Conservation (phyloP, 2,329 filamentous ascomycete genomes). For the Aspergillus terreus region DNA sequence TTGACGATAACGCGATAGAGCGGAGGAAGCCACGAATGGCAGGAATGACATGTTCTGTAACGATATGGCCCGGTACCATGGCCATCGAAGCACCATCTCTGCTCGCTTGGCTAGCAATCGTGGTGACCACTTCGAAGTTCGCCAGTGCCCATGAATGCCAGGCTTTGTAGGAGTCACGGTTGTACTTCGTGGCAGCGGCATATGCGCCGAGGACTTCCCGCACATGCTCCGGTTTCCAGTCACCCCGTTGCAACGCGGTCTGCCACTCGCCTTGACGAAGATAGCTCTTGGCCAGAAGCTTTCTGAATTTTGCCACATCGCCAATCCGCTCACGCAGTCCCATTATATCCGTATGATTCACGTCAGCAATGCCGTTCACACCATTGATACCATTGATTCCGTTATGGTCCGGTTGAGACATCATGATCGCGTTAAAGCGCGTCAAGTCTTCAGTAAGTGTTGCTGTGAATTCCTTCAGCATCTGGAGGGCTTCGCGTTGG, state of each 20-base stretch:
- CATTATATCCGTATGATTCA: conserved; percentile 37
- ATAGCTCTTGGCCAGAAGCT: conserved; percentile 89
- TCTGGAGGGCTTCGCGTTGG: conserved; percentile 59
- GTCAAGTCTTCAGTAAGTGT: conserved; percentile 58
- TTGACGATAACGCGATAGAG: conserved; percentile 86
- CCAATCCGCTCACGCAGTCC: conserved; percentile 39
- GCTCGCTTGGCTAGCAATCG: conserved; percentile 65
- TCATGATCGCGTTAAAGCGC: conserved; percentile 40
- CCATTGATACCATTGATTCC: conserved; percentile 47
- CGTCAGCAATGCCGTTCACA: conserved; percentile 41
- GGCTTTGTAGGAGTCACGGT: conserved; percentile 95
- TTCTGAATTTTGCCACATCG: conserved; percentile 56
- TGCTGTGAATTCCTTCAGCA: conserved; percentile 60
- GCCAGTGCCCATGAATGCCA: conserved; percentile 99
- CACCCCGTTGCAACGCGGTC: conserved; percentile 75
- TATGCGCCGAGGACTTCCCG: conserved; percentile 90
- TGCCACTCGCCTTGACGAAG: conserved; percentile 97
- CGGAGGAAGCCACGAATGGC: conserved; percentile 96
- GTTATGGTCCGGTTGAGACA: conserved; percentile 35
- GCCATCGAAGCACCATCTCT: conserved; percentile 47
- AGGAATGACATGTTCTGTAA: conserved; percentile 87
- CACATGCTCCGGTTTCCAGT: conserved; percentile 84
- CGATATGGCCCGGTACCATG: conserved; percentile 61
- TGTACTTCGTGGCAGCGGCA: conserved; percentile 85
- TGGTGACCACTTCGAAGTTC: conserved; percentile 96